A percentile compares a stretch with the other conserved stretches of the same genome.
Evolutionary conservation across 176 grass and related monocot genomes (phyloP).

Genomic region (Pontederia paniculata): DNA sequence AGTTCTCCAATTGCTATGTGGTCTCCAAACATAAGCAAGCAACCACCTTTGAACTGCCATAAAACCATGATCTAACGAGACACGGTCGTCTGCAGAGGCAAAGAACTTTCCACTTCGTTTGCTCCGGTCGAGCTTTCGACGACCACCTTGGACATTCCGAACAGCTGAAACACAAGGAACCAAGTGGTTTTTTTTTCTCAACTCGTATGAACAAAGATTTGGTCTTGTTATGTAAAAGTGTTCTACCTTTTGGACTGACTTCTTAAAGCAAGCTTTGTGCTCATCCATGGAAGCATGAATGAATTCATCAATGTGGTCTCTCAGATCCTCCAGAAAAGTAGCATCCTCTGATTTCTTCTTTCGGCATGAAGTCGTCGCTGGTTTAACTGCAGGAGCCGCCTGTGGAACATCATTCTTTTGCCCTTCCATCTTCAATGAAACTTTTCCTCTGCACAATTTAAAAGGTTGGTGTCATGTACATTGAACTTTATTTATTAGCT

Average conservation of each 20-base stretch:
- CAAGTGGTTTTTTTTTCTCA: not conserved
- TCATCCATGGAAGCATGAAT: constrained; percentile 87
- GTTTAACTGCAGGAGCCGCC: constrained; percentile 15
- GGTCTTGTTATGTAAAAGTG: too few species aligned
- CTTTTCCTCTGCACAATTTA: too few species aligned
- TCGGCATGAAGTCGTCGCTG: constrained; percentile 51
- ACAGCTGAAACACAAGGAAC: constrained; percentile 42
- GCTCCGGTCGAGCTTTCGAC: constrained; percentile 13
- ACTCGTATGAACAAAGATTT: too few species aligned
- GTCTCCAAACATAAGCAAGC: too few species aligned
- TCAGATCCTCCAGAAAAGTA: constrained; percentile 62
- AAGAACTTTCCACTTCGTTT: constrained; percentile 50
- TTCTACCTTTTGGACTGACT: constrained; percentile 64
- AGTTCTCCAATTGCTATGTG: too few species aligned
- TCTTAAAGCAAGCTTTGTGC: constrained; percentile 83
- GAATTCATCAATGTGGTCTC: constrained; percentile 72
- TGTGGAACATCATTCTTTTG: too few species aligned
- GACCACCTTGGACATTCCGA: constrained; percentile 71
- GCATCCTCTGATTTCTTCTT: constrained; percentile 61
- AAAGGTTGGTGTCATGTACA: too few species aligned
- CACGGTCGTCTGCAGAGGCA: constrained; percentile 81
- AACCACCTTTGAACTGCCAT: too few species aligned
- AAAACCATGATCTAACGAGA: constrained; percentile 1
- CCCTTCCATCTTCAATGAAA: too few species aligned
- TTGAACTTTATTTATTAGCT: too few species aligned